A percentile compares a stretch with the other conserved stretches of the same genome.
These are phyloP conservation scores for Shiraia bambusicola DNA, from an alignment of 2,329 filamentous ascomycete genomes.

Conservation along the genomic window DNA sequence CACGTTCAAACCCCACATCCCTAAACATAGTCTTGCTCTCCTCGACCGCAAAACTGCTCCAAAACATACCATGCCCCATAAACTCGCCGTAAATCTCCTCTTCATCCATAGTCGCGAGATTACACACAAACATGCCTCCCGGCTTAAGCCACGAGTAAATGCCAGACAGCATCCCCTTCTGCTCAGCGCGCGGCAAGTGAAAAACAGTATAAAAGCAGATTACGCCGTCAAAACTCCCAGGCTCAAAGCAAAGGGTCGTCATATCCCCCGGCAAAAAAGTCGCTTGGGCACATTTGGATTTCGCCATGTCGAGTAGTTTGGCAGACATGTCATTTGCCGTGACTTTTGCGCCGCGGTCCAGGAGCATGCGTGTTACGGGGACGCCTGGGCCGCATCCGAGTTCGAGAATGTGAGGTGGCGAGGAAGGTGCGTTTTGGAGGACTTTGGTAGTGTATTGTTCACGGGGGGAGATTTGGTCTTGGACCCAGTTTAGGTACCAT, in stretches of 20 bases:
- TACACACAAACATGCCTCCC: conserved; percentile 46
- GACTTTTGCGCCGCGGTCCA: conserved; percentile 20
- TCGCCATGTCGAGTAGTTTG: conserved; percentile 38
- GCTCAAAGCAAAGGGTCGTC: conserved; percentile 36
- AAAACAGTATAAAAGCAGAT: conserved; percentile 55
- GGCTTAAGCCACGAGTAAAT: conserved; percentile 52
- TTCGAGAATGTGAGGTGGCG: conserved; percentile 8
- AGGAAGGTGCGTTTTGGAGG: neutral
- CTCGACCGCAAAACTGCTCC: conserved; percentile 36
- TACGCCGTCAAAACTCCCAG: conserved; percentile 48
- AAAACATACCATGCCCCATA: conserved; percentile 37
- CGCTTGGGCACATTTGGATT: conserved; percentile 4
- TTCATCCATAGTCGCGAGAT: conserved; percentile 50
- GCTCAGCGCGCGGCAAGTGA: conserved; percentile 54
- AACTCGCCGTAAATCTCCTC: conserved; percentile 25
- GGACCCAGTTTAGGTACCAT: conserved; percentile 11
- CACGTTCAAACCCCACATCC: conserved; percentile 13
- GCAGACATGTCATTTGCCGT: conserved; percentile 45
- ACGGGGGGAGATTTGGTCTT: conserved; percentile 5
- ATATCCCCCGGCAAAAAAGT: conserved; percentile 41
- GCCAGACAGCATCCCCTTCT: conserved; percentile 47
- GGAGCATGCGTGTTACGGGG: conserved; percentile 11
- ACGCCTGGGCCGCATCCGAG: conserved; percentile 17
- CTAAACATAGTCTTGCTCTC: conserved; percentile 22
- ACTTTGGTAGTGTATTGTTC: conserved; percentile 5